These are phyloP conservation scores for Sorghum bicolor DNA, from an alignment of 176 grass and related monocot species.

Conservation along the genomic window Sorghum_bicolor_NCBIv3 NC_012870.2:14653001-14653500, in stretches of 20 bases:
- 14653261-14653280: neutral
- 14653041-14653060: neutral
- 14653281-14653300: neutral
- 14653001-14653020: neutral
- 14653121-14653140: neutral
- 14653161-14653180: neutral
- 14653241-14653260: neutral
- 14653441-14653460: constrained; percentile 16
- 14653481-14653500: constrained; percentile 27
- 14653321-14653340: constrained; percentile 34
- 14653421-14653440: constrained; percentile 13
- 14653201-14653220: neutral
- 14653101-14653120: neutral
- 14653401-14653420: constrained; percentile 30
- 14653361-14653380: constrained; percentile 36
- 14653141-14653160: neutral
- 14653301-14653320: neutral
- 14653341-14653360: constrained; percentile 34
- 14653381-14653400: constrained; percentile 16
- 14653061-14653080: neutral
- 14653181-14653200: neutral
- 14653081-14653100: neutral
- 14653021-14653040: neutral
- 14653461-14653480: constrained; percentile 30
- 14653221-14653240: neutral